Evolutionary conservation across 148 eudicot genomes (phyloP), one percentile per base, ranked within the genome.

Genomic region (Nepenthes mirabilis): DNA sequence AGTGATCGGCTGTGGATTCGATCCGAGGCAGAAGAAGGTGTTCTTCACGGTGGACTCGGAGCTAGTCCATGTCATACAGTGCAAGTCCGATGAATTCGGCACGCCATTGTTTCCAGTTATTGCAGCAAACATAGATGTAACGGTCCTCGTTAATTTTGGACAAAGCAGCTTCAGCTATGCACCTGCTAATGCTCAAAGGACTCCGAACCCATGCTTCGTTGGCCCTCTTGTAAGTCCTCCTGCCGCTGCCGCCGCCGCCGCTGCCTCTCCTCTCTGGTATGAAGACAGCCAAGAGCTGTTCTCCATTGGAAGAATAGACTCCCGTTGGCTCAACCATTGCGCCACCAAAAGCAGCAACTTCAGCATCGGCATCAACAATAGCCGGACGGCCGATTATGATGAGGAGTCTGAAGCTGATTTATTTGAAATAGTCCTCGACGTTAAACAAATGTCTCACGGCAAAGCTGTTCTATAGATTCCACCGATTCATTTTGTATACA

Each of bases 211-310:
- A 11, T 91, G 98, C 71, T 91, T 91, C 63, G 55, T 76, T 6
- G 71, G 82, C 33, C 79, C 82, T 2, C 62, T 65, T 1, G 68
- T 52, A 1, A 68, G 63, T 34, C 72, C 87, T 5, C 32, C 54
- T 1, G 48, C 62, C 2, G 47, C 48, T 36, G n/a, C n/a, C 0
- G 23, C 23, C 23, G 23, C 23, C 23, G 23, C 23, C 23, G 23
- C 54, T 1, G 48, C 62, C 2, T 40, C 48, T 36, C 33, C 70
- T 1, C 55, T 83, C 0, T 83, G 88, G 34, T 76, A 74, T 37
- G 96, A 87, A 14, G 93, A 88, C 14, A 91, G 98, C 66, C 73
- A 61, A 67, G 98, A 91, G 79, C 81, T 91, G 49, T 91, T 91
- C 72, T 91, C 98, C 0, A 91, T 91, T 80, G 96, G 84, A 56